Evolutionary conservation across 371 early-diverging fungal species (phyloP).

Genomic region (Haplosporangium sp.): DNA sequence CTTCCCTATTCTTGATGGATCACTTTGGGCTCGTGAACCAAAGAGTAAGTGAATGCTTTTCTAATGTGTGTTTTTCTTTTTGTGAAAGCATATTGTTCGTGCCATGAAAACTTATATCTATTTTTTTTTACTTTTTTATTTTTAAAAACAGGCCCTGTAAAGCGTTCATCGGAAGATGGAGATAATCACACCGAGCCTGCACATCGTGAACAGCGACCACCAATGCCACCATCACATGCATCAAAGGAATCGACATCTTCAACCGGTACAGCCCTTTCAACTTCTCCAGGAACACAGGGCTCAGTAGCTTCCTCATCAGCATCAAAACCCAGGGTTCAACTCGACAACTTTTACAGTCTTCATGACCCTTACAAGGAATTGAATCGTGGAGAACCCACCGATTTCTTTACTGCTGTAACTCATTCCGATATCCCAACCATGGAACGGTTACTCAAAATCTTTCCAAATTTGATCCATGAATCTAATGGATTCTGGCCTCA

Average conservation of each 20-base stretch:
- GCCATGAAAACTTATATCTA: too few relatives aligned
- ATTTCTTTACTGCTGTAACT: constrained; percentile 49
- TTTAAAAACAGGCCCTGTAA: constrained; percentile 3
- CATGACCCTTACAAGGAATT: constrained; percentile 52
- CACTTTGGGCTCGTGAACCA: constrained; percentile 10
- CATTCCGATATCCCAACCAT: constrained; percentile 35
- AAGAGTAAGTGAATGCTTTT: constrained; percentile 19
- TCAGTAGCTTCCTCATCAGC: constrained; percentile 16
- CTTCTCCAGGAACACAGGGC: constrained; percentile 4
- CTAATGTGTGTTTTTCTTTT: not conserved
- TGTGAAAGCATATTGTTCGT: too few relatives aligned
- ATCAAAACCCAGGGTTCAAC: constrained; percentile 24
- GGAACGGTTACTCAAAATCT: constrained; percentile 29
- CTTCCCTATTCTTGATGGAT: constrained; percentile 22
- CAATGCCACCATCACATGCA: constrained; percentile 6
- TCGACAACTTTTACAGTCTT: constrained; percentile 54
- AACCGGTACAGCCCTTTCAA: constrained; percentile 15
- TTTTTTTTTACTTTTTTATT: not conserved
- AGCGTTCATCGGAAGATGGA: constrained; percentile 21
- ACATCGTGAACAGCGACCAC: constrained; percentile 11
- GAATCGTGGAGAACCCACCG: constrained; percentile 36
- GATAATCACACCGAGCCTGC: constrained; percentile 2
- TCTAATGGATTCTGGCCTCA: constrained; percentile 48
- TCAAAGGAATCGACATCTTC: constrained; percentile 35
- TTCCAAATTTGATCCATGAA: constrained; percentile 39